Evolutionary conservation across 352 stramenopile species (phyloP), one percentile per base, ranked within the genome.

Genomic region (Thraustochytrium sp.): DNA sequence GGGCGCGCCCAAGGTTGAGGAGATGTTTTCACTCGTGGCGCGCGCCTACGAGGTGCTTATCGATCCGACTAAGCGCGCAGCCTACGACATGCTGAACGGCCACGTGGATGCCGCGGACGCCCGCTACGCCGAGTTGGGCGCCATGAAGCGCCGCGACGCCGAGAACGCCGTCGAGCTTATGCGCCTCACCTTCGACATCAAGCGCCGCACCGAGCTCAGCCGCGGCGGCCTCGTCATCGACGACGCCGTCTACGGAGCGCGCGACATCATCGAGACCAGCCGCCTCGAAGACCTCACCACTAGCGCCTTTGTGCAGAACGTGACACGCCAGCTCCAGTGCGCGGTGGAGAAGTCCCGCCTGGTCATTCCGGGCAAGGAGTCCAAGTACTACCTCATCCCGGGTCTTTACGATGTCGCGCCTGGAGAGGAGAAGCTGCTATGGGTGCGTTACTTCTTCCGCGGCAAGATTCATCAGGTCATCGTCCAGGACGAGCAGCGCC

Each of bases 81-180:
- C 68, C 11, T 80, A 80, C 37, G 68, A 80, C 37, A 68, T 80
- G 68, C 51, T 80, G 13, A 68, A 80, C 53, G 68, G 68, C 29
- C 68, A 77, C 42, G 59, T 72, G 16, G 59, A 75, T 75, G 38
- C 62, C 31, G 5, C 31, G 2, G 62, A 75, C 11, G 62, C 26
- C 9, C 31, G n/a, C 5, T 80, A 80, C 23, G 53, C 68, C 3
- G 31, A 63, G 21, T 29, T 80, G 23, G 44, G 68, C n/a, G 46
- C 76, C 76, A 80, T 80, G 68, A 68, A 63, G 21, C 26, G 38
- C 8, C 37, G 26, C 13, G 68, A 80, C 31, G 68, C 68, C 26
- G 48, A 65, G n/a, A 42, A 80, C 2, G 68, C 68, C 21, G 68
- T 80, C 23, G 65, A 77, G 48, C 68, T 80, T 8, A 80, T 80